These are phyloP conservation scores for Brasilioporus rufonigricans DNA, from an alignment of 768 basidiomycete species.

Conservation along the genomic window DNA sequence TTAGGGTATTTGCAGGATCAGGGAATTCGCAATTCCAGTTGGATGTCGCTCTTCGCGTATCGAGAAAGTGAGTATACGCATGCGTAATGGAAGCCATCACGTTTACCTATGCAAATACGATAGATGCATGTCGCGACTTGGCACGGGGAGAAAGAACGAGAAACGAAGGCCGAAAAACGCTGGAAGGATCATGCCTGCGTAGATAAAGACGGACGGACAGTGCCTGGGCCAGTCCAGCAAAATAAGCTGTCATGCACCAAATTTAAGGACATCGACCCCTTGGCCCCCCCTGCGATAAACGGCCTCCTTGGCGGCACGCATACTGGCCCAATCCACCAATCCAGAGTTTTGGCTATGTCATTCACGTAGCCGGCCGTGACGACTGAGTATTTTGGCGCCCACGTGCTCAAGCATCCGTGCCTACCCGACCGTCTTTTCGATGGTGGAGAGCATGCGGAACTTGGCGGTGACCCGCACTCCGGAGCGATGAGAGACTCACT, in stretches of 20 bases:
- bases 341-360: conserved; percentile 88
- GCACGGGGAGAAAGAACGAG: no score
- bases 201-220: no score
- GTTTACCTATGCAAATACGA: conserved; percentile 15
- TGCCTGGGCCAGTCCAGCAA: no score
- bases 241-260: no score
- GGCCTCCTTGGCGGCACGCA: conserved; percentile 85
- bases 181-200: no score
- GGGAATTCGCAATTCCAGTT: conserved; percentile 42
- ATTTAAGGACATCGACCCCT: no score
- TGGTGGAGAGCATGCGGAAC: conserved; percentile 84
- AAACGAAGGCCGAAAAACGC: not conserved
- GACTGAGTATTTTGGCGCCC: conserved; percentile 92
- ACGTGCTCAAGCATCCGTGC: conserved; percentile 95
- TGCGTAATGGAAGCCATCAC: not conserved
- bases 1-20: conserved; percentile 58
- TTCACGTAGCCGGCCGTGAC: conserved; percentile 89
- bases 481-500: conserved; percentile 39
- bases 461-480: conserved; percentile 95
- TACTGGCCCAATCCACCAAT: conserved; percentile 85
- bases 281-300: no score
- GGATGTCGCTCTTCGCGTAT: not conserved
- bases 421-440: conserved; percentile 89
- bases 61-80: conserved; percentile 1
- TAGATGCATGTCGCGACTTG: conserved; percentile 10